Evolutionary conservation across 352 stramenopile genomes (phyloP), one percentile per base, ranked within the genome.

Genomic region (Pythium aquatile): DNA sequence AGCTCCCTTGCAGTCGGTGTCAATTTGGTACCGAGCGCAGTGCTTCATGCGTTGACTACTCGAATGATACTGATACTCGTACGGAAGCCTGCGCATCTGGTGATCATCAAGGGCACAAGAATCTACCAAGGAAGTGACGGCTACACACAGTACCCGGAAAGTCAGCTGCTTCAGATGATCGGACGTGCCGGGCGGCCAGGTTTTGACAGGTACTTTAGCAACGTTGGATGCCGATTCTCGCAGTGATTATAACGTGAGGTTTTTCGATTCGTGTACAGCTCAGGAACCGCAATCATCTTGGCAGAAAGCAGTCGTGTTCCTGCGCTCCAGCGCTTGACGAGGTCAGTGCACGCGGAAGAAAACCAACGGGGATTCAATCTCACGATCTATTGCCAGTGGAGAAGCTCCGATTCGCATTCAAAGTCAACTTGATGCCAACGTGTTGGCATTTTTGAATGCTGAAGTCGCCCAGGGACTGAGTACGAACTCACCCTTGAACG

Each of bases 21-120:
- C 13, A 83, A 83, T 52, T 57, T 83, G 59, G 75, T 83, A 48
- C n/a, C 62, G 40, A 46, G 37, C 26, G 24, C 6, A 20, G 10
- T 63, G n/a, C 39, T 16, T 26, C 17, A 6, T 3, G 1, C 9
- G 10, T 29, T 48, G 52, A 6, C 33, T 17, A 1, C n/a, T 5
- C 40, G n/a, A n/a, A 11, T 8, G 28, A 5, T 26, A 32, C 37
- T 40, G 35, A 49, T 20, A 2, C 6, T n/a, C 24, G 14, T 30
- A 53, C 20, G 13, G 9, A 42, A 83, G 75, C 73, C 73, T 8
- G 75, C 73, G 26, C 70, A 75, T 11, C 54, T 83, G 17, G 73
- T 80, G 39, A 75, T 83, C 40, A 54, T 83, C 17, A 83, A 81
- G 47, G 71, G 67, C 46, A 83, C 75, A 3, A 57, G 60, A 20